A percentile compares a stretch with the other conserved stretches of the same genome.
phyloP scores from a whole-genome alignment of 2,329 filamentous ascomycete species.

The Fusarium virguliforme region DNA sequence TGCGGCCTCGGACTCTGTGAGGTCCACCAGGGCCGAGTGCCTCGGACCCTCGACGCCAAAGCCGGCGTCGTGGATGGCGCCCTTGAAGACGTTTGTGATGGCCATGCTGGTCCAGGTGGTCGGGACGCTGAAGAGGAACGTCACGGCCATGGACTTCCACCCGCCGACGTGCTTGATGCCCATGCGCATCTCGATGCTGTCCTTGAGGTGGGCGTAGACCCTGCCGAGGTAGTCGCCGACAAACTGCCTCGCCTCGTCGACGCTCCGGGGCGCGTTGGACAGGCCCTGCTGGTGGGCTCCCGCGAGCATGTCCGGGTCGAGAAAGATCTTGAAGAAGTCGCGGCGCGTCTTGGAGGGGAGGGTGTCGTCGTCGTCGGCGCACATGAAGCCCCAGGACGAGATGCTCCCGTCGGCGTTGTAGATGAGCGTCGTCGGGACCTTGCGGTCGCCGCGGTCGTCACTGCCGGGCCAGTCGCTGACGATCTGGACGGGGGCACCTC shows the following conservation, averaged over 20 bases:
- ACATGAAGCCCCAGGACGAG: slow-evolving; percentile 70
- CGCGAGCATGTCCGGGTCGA: slow-evolving; percentile 63
- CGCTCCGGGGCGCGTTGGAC: slow-evolving; percentile 59
- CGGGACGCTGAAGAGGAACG: slow-evolving; percentile 71
- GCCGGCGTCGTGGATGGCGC: slow-evolving; percentile 63
- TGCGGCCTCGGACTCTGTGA: slow-evolving; percentile 66
- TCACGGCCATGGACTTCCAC: slow-evolving; percentile 64
- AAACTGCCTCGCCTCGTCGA: slow-evolving; percentile 63
- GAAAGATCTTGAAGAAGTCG: slow-evolving; percentile 72
- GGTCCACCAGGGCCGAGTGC: slow-evolving; percentile 61
- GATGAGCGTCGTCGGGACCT: slow-evolving; percentile 68
- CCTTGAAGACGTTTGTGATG: slow-evolving; percentile 67
- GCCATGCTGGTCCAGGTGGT: slow-evolving; percentile 69
- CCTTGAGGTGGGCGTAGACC: slow-evolving; percentile 66
- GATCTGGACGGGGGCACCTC: slow-evolving; percentile 61
- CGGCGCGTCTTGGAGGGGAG: slow-evolving; percentile 54
- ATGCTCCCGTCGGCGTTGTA: slow-evolving; percentile 62
- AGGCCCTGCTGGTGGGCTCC: slow-evolving; percentile 63
- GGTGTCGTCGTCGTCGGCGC: slow-evolving; percentile 62
- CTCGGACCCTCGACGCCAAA: slow-evolving; percentile 62
- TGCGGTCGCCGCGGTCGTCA: slow-evolving; percentile 68
- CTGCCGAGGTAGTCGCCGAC: slow-evolving; percentile 66
- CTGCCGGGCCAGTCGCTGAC: slow-evolving; percentile 70
- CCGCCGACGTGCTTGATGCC: slow-evolving; percentile 57
- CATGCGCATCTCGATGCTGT: slow-evolving; percentile 60